A percentile compares a stretch with the other conserved stretches of the same genome.
These are phyloP conservation scores for Cardiospermum halicacabum DNA, from an alignment of 345 rosid species.

Conservation along the genomic window DNA sequence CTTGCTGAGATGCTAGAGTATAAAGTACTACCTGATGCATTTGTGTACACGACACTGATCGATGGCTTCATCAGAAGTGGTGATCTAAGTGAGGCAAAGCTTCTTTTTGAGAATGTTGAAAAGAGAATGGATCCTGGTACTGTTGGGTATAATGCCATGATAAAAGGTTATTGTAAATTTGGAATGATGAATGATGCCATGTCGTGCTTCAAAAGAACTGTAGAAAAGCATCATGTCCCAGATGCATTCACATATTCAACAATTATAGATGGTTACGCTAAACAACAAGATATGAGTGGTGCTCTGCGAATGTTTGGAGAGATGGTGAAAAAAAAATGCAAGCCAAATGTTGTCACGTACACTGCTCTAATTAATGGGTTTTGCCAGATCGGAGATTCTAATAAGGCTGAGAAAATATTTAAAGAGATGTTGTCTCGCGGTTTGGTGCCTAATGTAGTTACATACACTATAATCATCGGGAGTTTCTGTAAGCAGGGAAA, in stretches of 20 bases:
- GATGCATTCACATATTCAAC: constrained; percentile 82
- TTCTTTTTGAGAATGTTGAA: constrained; percentile 44
- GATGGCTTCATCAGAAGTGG: constrained; percentile 71
- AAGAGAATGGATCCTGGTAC: constrained; percentile 57
- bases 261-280: constrained; percentile 68
- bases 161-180: constrained; percentile 77
- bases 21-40: constrained; percentile 58
- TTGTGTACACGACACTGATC: constrained; percentile 61
- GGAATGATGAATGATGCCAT: constrained; percentile 72
- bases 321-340: constrained; percentile 57
- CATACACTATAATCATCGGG: constrained; percentile 68
- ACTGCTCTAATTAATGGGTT: constrained; percentile 74
- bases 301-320: constrained; percentile 51
- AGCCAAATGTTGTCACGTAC: constrained; percentile 75
- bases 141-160: constrained; percentile 75
- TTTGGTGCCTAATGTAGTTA: constrained; percentile 70
- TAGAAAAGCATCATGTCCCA: constrained; percentile 38
- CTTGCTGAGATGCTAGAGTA: constrained; percentile 72
- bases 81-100: constrained; percentile 56
- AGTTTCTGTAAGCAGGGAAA: constrained; percentile 58
- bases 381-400: constrained; percentile 49
- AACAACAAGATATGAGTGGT: constrained; percentile 57
- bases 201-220: constrained; percentile 46
- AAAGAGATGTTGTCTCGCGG: constrained; percentile 52
- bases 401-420: constrained; percentile 52